Base-by-base conservation (phyloP, 805 yeast genomes). In the Ogataea allantospora region DNA sequence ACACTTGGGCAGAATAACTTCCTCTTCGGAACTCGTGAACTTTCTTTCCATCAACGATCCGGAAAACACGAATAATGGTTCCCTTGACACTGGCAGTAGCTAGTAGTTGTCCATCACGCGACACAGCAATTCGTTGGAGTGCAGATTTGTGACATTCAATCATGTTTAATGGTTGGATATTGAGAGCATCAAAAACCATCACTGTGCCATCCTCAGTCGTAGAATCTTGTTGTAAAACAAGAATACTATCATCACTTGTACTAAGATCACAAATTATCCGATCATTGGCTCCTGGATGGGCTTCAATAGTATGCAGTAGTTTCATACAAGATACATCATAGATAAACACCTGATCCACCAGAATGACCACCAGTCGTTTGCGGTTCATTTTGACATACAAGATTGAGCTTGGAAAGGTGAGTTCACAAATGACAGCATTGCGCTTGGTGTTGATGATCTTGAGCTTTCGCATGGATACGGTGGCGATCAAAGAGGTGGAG, bases 81-180 rank as follows among this genome's bases (percentile, higher is more conserved):
- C 99, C 99, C 54, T 87, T 86, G 23, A 73, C 78, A 0, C 96
- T 86, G 5, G 96, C 88, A 0, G 97, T 86, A 0, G 97, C 96
- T 30, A 91, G 68, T 46, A 86, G 65, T 2, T 77, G 68, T 0
- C 97, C 97, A 52, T 85, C 89, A 21, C 70, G 68, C 34, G 88
- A 85, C 12, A 93, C 58, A 1, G 83, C 66, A 31, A 88, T 60
- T 2, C 78, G 71, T 3, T 88, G 83, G 28, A 91, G 57, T 1
- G 84, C 80, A 0, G 88, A 68, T 53, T 83, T 85, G 61, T 93
- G 98, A 1, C 96, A 96, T 53, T 83, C 86, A 4, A 91, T 75
- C 1, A 86, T 82, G 42, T 86, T 84, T 21, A 88, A 56, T 0
- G 96, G 96, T 42, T 80, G 80, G 17, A 87, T 62, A 13, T 83